Conservation (phyloP, 2,329 filamentous ascomycete genomes). For the Aspergillus sp. region DNA sequence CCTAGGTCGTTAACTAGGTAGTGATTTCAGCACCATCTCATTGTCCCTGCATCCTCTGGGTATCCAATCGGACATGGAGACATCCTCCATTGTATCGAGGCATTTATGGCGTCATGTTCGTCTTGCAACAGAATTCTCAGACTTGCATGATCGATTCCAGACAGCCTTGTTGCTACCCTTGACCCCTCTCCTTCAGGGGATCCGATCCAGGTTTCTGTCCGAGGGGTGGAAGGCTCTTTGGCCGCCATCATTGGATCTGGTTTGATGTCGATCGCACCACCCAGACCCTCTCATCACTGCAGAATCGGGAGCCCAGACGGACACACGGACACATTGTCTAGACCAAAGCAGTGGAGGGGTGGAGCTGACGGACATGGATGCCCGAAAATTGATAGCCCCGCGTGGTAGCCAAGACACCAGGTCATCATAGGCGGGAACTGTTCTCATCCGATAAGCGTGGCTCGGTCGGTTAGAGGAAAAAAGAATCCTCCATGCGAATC, state of each 20-base stretch:
- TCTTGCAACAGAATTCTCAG: not conserved
- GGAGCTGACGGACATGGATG: conserved; percentile 12
- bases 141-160: not conserved
- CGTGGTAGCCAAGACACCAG: conserved; percentile 13
- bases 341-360: not conserved
- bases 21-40: not conserved
- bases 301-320: conserved; percentile 10
- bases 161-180: not conserved
- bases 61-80: not conserved
- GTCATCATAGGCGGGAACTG: conserved; percentile 7
- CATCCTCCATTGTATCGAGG: not conserved
- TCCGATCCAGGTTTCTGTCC: not conserved
- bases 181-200: not conserved
- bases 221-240: conserved; percentile 3
- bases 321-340: conserved; percentile 14
- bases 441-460: conserved; percentile 18
- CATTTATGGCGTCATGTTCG: conserved; percentile 13
- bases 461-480: conserved; percentile 19
- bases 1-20: no score
- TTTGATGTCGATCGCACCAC: conserved; percentile 13
- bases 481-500: conserved; percentile 1
- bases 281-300: conserved; percentile 9
- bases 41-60: not conserved
- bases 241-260: conserved; percentile 15
- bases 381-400: conserved; percentile 10